These are phyloP conservation scores for Takakia lepidozioides DNA, from an alignment of 225 moss, liverwort and hornwort genomes.

Conservation along the genomic window DNA sequence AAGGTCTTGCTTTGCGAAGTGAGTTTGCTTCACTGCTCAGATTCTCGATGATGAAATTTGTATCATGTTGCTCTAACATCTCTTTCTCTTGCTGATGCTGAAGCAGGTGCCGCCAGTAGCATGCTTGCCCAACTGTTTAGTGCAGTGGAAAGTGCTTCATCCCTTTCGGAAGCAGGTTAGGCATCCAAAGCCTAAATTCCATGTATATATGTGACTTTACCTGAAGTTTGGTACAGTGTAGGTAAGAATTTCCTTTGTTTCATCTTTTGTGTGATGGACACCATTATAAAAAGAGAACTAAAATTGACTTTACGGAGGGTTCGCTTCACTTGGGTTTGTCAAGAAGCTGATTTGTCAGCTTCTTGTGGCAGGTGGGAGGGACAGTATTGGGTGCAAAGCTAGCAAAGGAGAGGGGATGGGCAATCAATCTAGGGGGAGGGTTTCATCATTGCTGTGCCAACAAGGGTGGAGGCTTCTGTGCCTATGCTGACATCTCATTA, in stretches of 20 bases:
- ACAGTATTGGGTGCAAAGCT: slow-evolving; percentile 85
- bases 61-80: too few species aligned
- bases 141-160: slow-evolving; percentile 72
- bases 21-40: not conserved
- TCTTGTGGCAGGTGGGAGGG: slow-evolving; percentile 76
- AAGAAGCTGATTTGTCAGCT: slow-evolving; percentile 2
- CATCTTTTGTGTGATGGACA: too few species aligned
- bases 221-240: too few species aligned
- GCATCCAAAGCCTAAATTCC: too few species aligned
- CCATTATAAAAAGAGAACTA: too few species aligned
- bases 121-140: slow-evolving; percentile 62
- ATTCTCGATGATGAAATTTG: too few species aligned
- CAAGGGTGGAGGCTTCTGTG: slow-evolving; percentile 92
- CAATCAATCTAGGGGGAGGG: slow-evolving; percentile 95
- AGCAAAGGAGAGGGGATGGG: slow-evolving; percentile 92
- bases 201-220: too few species aligned
- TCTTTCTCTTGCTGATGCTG: not conserved
- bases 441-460: slow-evolving; percentile 87
- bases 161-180: slow-evolving; percentile 89
- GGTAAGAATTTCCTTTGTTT: too few species aligned
- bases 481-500: slow-evolving; percentile 93
- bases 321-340: not conserved
- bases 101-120: slow-evolving; percentile 78
- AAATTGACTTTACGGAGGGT: too few species aligned
- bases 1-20: not conserved